phyloP scores from a whole-genome alignment of 208 protist genomes.

The Willaertia magna region DNA sequence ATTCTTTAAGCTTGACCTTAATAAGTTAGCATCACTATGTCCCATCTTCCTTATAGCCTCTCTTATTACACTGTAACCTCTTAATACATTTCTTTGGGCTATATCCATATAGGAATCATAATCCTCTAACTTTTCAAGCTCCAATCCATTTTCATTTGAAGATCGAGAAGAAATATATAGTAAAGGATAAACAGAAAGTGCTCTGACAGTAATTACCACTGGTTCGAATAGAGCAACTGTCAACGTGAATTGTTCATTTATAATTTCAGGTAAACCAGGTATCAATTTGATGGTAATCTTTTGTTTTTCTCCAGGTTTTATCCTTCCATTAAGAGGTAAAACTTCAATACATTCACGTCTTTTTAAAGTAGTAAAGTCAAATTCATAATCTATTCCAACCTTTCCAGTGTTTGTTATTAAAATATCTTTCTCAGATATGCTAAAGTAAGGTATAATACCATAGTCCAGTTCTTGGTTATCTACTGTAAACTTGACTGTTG shows the following conservation, averaged over 20 bases:
- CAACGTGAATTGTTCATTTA: conserved; percentile 59
- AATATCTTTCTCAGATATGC: conserved; percentile 47
- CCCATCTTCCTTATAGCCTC: not conserved
- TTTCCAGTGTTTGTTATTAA: conserved; percentile 68
- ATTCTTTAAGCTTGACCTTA: not conserved
- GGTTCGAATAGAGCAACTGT: conserved; percentile 80
- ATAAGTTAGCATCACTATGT: not conserved
- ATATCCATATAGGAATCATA: not conserved
- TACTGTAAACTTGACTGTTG: conserved; percentile 57
- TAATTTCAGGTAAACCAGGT: conserved; percentile 59
- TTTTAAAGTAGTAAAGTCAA: conserved; percentile 43
- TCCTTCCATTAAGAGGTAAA: conserved; percentile 47
- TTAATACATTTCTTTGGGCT: not conserved
- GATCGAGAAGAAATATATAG: not conserved
- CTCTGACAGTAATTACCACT: conserved; percentile 54
- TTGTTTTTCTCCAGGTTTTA: conserved; percentile 54
- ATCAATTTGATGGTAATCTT: conserved; percentile 47
- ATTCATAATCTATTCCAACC: conserved; percentile 60
- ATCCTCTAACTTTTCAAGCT: not conserved
- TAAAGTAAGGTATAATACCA: conserved; percentile 60
- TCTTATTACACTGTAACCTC: not conserved
- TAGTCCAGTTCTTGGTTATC: conserved; percentile 71
- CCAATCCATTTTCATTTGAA: not conserved
- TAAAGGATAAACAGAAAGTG: conserved; percentile 52
- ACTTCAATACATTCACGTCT: conserved; percentile 49